Percentiles rank a stretch among this genome's conserved stretches.
Evolutionary conservation across 441 rosid genomes (phyloP).

Genomic region (Pelargonium fulgidum): DNA sequence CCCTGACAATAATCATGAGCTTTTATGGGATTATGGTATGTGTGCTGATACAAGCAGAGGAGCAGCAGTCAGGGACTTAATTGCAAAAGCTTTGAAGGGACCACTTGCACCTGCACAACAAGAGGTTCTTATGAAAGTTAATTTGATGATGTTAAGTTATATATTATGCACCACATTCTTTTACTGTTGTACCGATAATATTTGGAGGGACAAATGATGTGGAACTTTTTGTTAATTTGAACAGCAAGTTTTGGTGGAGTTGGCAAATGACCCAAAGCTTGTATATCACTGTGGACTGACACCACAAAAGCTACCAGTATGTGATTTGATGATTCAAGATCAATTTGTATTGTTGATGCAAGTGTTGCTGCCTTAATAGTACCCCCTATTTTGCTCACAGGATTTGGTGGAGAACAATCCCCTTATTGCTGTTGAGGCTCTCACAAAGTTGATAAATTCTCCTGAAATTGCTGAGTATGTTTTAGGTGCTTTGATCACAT

Average conservation of each 20-base stretch:
- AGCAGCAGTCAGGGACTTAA: constrained; percentile 74
- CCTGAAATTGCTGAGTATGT: constrained; percentile 82
- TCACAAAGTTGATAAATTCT: constrained; percentile 74
- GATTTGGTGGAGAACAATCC: constrained; percentile 95
- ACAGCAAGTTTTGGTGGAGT: constrained; percentile 64
- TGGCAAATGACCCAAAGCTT: constrained; percentile 78
- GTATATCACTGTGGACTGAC: constrained; percentile 87
- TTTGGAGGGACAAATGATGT: constrained; percentile 16
- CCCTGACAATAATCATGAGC: constrained; percentile 90
- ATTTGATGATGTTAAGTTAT: too few species aligned
- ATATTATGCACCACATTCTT: too few species aligned
- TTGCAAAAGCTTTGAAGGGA: constrained; percentile 79
- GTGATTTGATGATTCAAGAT: constrained; percentile 22
- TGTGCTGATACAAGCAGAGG: constrained; percentile 97
- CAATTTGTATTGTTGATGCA: not conserved
- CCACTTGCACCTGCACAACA: constrained; percentile 71
- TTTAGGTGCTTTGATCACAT: constrained; percentile 8
- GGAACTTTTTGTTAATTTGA: constrained; percentile 15
- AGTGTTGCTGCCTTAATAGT: constrained; percentile 18
- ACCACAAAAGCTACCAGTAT: constrained; percentile 79
- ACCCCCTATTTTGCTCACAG: constrained; percentile 36
- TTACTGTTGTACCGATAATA: not conserved
- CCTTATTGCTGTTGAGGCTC: constrained; percentile 82
- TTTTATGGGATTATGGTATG: constrained; percentile 91
- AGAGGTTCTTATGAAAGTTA: constrained; percentile 42